Evolutionary conservation across 352 stramenopile genomes (phyloP).

Genomic region (Nothophytophthora sp.): DNA sequence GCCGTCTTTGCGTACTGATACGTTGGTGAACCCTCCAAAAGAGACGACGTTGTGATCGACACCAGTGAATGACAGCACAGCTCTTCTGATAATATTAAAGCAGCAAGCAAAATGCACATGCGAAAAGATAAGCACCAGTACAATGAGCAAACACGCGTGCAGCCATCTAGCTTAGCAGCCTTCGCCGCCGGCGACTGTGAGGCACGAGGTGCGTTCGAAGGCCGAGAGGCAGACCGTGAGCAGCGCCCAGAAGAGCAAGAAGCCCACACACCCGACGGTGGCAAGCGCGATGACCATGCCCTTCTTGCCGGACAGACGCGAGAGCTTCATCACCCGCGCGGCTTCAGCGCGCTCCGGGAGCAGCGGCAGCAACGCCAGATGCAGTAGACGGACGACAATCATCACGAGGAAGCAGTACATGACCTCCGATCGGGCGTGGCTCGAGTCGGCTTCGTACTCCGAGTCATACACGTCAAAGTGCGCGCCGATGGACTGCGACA

Average conservation of each 20-base stretch:
- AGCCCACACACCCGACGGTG: constrained; percentile 20
- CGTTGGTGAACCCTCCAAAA: not conserved
- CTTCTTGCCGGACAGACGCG: constrained; percentile 16
- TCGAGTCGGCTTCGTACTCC: constrained; percentile 47
- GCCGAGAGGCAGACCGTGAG: constrained; percentile 55
- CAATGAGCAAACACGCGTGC: constrained; percentile 7
- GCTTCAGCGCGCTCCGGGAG: constrained; percentile 43
- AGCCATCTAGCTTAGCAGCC: too few species aligned
- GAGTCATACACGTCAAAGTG: constrained; percentile 66
- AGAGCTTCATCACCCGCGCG: constrained; percentile 31
- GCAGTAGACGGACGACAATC: constrained; percentile 32
- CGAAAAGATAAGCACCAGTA: constrained; percentile 10
- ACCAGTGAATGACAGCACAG: not conserved
- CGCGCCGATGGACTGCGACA: constrained; percentile 64
- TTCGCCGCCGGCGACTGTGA: constrained; percentile 67
- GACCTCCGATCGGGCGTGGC: constrained; percentile 38
- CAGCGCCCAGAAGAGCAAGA: constrained; percentile 56
- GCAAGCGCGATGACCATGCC: constrained; percentile 25
- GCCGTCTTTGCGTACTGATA: constrained; percentile 2
- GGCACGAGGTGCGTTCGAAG: constrained; percentile 55
- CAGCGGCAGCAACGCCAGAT: constrained; percentile 36
- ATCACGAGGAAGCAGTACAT: constrained; percentile 54
- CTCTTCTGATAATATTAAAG: constrained; percentile 8
- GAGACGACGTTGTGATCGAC: constrained; percentile 10
- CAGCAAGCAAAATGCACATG: not conserved